These are phyloP conservation scores for Cryptococcus wingfieldii DNA, from an alignment of 1,284 basidiomycete species.

Conservation along the genomic window DNA sequence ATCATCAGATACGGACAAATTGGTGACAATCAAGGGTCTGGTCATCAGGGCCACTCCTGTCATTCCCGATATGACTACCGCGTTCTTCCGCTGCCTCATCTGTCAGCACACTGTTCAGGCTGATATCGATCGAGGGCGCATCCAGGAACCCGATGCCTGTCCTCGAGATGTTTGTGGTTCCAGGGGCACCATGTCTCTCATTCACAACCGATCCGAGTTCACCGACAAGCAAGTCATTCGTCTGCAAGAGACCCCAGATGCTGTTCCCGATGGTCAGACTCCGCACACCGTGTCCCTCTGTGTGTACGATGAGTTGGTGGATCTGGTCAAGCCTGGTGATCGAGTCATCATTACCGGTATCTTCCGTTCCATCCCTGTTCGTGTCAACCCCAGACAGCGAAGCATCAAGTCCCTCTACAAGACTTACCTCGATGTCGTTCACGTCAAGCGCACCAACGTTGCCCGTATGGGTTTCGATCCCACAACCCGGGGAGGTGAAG, in stretches of 20 bases:
- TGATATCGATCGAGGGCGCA: slow-evolving; percentile 93
- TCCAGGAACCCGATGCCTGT: slow-evolving; percentile 85
- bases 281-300: slow-evolving; percentile 95
- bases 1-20: slow-evolving; percentile 84
- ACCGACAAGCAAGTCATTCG: slow-evolving; percentile 92
- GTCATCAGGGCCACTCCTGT: slow-evolving; percentile 96
- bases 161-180: slow-evolving; percentile 86
- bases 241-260: slow-evolving; percentile 95
- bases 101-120: slow-evolving; percentile 93
- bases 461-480: slow-evolving; percentile 74
- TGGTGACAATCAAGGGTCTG: slow-evolving; percentile 90
- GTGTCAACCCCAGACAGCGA: slow-evolving; percentile 86
- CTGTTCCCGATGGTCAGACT: slow-evolving; percentile 95
- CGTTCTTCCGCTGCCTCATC: slow-evolving; percentile 96
- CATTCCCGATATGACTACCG: slow-evolving; percentile 96
- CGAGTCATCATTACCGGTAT: slow-evolving; percentile 87
- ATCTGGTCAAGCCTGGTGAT: slow-evolving; percentile 91
- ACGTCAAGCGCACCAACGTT: slow-evolving; percentile 71
- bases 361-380: slow-evolving; percentile 87
- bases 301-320: slow-evolving; percentile 95
- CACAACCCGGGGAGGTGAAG: slow-evolving; percentile 61
- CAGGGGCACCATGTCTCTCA: slow-evolving; percentile 83
- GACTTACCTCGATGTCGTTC: slow-evolving; percentile 93
- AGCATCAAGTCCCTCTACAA: slow-evolving; percentile 92
- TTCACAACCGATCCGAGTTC: slow-evolving; percentile 96